Evolutionary conservation across 768 basidiomycete species (phyloP).

Genomic region (Calocybe gangraenosa): DNA sequence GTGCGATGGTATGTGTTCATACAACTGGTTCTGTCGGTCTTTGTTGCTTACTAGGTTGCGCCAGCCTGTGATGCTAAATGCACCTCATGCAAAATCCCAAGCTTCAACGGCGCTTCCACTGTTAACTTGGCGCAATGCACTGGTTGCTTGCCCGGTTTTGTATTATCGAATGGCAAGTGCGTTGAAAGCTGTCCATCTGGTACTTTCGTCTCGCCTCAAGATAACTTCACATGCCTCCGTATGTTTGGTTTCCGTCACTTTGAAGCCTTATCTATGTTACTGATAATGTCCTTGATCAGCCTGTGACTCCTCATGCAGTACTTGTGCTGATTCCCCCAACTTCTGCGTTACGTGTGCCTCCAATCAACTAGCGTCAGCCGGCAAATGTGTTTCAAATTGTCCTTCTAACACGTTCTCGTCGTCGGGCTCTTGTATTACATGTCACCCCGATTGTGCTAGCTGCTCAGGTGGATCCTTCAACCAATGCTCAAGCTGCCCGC

Average conservation of each 20-base stretch:
- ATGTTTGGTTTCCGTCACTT: conserved; percentile 22
- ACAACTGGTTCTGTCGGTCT: not conserved
- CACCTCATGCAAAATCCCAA: conserved; percentile 69
- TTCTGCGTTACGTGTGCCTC: conserved; percentile 73
- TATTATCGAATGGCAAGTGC: conserved; percentile 69
- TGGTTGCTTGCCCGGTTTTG: conserved; percentile 71
- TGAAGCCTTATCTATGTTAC: conserved; percentile 4
- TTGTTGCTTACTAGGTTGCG: conserved; percentile 3
- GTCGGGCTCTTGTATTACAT: conserved; percentile 60
- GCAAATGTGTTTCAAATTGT: conserved; percentile 70
- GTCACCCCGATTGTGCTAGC: conserved; percentile 79
- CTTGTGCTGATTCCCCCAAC: conserved; percentile 61
- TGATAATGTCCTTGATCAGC: conserved; percentile 20
- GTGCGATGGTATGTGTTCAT: conserved; percentile 57
- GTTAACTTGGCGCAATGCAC: conserved; percentile 67
- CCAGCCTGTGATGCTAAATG: conserved; percentile 79
- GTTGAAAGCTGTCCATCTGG: conserved; percentile 68
- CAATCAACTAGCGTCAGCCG: conserved; percentile 62
- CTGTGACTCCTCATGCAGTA: conserved; percentile 55
- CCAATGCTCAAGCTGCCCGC: conserved; percentile 70
- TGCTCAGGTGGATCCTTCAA: conserved; percentile 72
- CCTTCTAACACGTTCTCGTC: conserved; percentile 67
- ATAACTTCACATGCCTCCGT: conserved; percentile 76
- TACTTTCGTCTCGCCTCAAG: conserved; percentile 64
- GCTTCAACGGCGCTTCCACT: conserved; percentile 66